Base-by-base conservation (phyloP, 2,329 filamentous ascomycete genomes). In the Sporothrix pallida region DNA sequence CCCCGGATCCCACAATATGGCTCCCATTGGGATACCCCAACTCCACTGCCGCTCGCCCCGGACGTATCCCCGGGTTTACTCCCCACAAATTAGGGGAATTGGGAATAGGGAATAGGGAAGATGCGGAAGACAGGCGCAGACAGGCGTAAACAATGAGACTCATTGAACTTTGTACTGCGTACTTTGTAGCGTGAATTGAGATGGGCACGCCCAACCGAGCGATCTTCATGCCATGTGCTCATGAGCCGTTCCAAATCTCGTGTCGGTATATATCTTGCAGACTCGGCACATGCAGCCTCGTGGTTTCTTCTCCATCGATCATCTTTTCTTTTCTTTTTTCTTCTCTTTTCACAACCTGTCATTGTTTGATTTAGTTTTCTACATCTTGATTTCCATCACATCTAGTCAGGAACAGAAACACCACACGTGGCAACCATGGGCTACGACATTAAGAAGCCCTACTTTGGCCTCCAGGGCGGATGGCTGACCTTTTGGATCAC, bases 401-500 rank as follows among this genome's bases (percentile, higher is more conserved):
- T 44, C 62, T 37, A 37, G 31, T 7, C 31, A 37, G 31, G 31
- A 37, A 37, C 31, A 6, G 31, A 37, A 20, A 20, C 31, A 44
- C 60, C 60, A 65, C 60, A 26, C 23, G 37, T 65, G 37, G 37
- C 17, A 46, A 68, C 15, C 31, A 69, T 69, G 67, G 67, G 48
- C 23, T 37, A n/a, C 67, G 23, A 48, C 20, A 20, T 20, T 2
- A 70, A 44, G 37, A 70, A 44, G 50, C 68, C 68, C 8, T 70
- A 70, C 37, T 70, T 58, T 44, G 68, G 68, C 68, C 68, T 70
- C 50, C 26, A 10, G 4, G 68, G 68, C 37, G 52, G 50, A 58
- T 70, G 68, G 68, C 68, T 70, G 1, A 70, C 68, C 48, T 56
- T 70, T 44, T 70, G 68, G 68, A 56, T 70, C 52, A 70, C 67